Base-by-base conservation (phyloP, 2,329 filamentous ascomycete species). In the Claviceps cyperi region DNA sequence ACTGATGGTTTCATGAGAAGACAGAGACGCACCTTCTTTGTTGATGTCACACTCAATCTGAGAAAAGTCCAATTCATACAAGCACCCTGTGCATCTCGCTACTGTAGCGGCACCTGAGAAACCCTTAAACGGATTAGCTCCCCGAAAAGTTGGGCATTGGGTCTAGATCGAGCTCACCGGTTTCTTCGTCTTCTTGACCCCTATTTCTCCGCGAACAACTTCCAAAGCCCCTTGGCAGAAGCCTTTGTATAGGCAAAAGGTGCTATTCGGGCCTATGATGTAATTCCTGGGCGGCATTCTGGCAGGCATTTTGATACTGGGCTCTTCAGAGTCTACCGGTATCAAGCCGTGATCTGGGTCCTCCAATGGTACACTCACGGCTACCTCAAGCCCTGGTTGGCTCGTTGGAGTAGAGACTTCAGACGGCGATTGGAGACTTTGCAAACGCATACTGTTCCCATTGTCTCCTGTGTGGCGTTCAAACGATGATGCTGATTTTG, bases 181-280 rank as follows among this genome's bases (percentile, higher is more conserved):
- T 52, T 74, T 72, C 56, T 71, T 72, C 3, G 71, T 67, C 55
- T 70, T 74, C 57, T 70, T 74, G 45, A 78, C 67, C 6, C 75
- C 75, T 3, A 69, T 59, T 2, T 69, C 70, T 1, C 76, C 76
- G 37, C 65, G 64, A 28, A 71, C 60, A 1, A 73, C 69, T 15
- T 75, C 73, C 45, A 70, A 70, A 6, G 76, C 76, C 1, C 76
- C 76, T 19, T 72, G 68, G 43, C 76, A 80, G 55, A 79, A 77
- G 1, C 75, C 75, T 50, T 75, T 77, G 38, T 73, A 63, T 9
- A 70, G 62, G 47, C 74, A 70, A 53, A 77, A 78, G 0, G 75
- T 77, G 54, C 74, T 76, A 9, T 62, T 53, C 2, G 58, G 53
- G 9, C 62, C 68, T 37, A 78, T 74, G 5, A 56, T 66, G 54